Evolutionary conservation across 768 basidiomycete genomes (phyloP).

Genomic region (Panaeolus papilionaceus): DNA sequence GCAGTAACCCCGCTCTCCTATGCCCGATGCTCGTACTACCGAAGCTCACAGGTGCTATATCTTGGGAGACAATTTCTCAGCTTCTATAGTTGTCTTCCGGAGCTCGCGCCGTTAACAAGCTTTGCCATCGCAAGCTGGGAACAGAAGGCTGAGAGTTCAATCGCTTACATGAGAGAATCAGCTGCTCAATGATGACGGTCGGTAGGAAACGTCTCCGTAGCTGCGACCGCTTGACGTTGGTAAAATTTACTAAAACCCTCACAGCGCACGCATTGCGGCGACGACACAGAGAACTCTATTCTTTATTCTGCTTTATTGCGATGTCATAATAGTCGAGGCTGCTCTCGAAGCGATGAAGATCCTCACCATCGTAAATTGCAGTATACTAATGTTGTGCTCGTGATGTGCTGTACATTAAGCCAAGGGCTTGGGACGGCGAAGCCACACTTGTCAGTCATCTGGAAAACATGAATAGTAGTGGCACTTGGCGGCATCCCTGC

Average conservation of each 20-base stretch:
- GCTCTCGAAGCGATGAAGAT: neutral
- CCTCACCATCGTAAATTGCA: neutral
- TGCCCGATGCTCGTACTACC: slow-evolving; percentile 8
- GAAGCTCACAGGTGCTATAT: slow-evolving; percentile 8
- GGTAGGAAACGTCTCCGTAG: slow-evolving; percentile 8
- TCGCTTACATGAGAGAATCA: slow-evolving; percentile 15
- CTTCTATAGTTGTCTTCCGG: slow-evolving; percentile 12
- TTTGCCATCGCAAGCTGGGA: slow-evolving; percentile 8
- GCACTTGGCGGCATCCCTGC: neutral
- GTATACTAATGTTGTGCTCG: neutral
- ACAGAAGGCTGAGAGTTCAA: slow-evolving; percentile 10
- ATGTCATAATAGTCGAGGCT: neutral
- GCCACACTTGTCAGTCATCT: slow-evolving; percentile 6
- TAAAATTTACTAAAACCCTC: neutral
- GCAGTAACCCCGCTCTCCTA: slow-evolving; percentile 6
- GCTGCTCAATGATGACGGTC: slow-evolving; percentile 9
- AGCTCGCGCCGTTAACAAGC: slow-evolving; percentile 9
- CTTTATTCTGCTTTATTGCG: neutral
- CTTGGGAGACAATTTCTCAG: slow-evolving; percentile 11
- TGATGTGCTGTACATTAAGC: neutral
- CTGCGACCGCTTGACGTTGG: neutral
- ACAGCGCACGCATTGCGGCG: slow-evolving; percentile 3
- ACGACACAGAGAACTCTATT: neutral
- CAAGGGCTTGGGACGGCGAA: slow-evolving; percentile 6
- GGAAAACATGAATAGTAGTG: neutral